A percentile compares a stretch with the other conserved stretches of the same genome.
Conservation (phyloP, 2,329 filamentous ascomycete genomes). For the Ceratocystis cacaofunesta region DNA sequence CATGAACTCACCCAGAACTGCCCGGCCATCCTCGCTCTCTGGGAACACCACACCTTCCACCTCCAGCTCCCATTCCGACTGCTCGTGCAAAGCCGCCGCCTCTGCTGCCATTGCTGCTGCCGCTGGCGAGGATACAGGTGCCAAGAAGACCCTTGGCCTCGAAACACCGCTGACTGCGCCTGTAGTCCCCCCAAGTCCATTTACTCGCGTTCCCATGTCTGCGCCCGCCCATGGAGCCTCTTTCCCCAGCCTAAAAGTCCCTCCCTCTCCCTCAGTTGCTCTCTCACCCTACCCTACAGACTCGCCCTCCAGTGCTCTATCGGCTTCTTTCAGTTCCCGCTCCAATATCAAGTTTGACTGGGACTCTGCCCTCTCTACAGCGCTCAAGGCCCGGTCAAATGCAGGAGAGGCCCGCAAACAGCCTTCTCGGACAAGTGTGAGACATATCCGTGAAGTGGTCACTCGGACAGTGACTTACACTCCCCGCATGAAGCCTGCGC, state of each 20-base stretch:
- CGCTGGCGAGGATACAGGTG: slow-evolving; percentile 20
- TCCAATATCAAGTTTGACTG: slow-evolving; percentile 63
- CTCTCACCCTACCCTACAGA: slow-evolving; percentile 32
- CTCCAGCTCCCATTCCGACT: slow-evolving; percentile 37
- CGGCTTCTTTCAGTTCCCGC: slow-evolving; percentile 53
- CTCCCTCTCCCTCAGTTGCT: slow-evolving; percentile 57
- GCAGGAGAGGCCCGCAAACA: slow-evolving; percentile 40
- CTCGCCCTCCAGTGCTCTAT: slow-evolving; percentile 58
- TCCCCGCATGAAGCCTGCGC: slow-evolving; percentile 70
- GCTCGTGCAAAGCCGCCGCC: slow-evolving; percentile 39
- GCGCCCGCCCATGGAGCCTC: slow-evolving; percentile 46
- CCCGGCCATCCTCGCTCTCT: slow-evolving; percentile 33
- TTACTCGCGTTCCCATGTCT: slow-evolving; percentile 42
- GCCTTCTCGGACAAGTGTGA: slow-evolving; percentile 42
- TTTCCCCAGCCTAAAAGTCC: slow-evolving; percentile 58
- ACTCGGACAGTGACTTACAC: slow-evolving; percentile 92
- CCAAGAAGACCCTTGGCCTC: slow-evolving; percentile 23
- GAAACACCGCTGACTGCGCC: slow-evolving; percentile 25
- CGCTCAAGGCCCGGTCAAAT: slow-evolving; percentile 36
- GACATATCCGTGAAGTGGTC: slow-evolving; percentile 73
- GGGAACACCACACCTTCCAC: slow-evolving; percentile 35
- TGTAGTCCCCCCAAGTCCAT: slow-evolving; percentile 33
- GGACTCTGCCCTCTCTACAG: slow-evolving; percentile 43
- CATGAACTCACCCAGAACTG: slow-evolving; percentile 51
- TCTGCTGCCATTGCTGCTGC: slow-evolving; percentile 20